These are phyloP conservation scores for Dothideomycetes sp. DNA, from an alignment of 2,329 filamentous ascomycete species.

Conservation along the genomic window DNA sequence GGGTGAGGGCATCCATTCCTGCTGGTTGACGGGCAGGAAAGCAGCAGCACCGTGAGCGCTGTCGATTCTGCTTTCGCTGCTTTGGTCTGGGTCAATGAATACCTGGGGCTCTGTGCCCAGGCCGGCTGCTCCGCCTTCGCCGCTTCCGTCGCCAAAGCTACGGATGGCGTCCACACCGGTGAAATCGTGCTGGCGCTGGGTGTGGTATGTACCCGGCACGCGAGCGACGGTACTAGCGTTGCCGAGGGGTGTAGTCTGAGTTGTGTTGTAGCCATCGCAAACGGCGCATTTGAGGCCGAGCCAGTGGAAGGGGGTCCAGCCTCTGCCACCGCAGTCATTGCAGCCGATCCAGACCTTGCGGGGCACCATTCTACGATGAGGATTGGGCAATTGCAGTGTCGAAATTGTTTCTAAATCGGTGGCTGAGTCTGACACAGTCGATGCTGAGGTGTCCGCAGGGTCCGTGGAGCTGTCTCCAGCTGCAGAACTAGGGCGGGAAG, in stretches of 20 bases:
- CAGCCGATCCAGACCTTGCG: conserved; percentile 67
- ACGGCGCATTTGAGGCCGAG: conserved; percentile 75
- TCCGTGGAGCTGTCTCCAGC: background rate
- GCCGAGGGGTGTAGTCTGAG: conserved; percentile 34
- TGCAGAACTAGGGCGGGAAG: background rate
- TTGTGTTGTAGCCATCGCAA: conserved; percentile 44
- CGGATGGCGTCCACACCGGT: conserved; percentile 22
- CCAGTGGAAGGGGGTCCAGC: conserved; percentile 85
- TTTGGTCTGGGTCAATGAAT: background rate
- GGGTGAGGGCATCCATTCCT: no score
- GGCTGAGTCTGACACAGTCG: no score
- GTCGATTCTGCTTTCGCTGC: conserved; percentile 10
- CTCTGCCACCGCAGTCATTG: conserved; percentile 88
- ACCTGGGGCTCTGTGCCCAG: background rate
- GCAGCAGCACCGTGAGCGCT: conserved; percentile 12
- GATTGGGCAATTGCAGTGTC: conserved; percentile 1
- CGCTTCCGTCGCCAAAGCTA: conserved; percentile 2
- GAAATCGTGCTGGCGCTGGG: conserved; percentile 22
- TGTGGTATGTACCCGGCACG: conserved; percentile 2
- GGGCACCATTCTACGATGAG: conserved; percentile 11
- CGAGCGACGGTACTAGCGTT: conserved; percentile 17
- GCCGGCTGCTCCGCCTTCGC: conserved; percentile 2
- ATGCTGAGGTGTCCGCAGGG: conserved; percentile 61
- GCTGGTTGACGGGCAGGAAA: no score
- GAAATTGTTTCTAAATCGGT: no score